These are phyloP conservation scores for Gamarada debralockiae DNA, from an alignment of 495 filamentous ascomycete species.

Conservation along the genomic window DNA sequence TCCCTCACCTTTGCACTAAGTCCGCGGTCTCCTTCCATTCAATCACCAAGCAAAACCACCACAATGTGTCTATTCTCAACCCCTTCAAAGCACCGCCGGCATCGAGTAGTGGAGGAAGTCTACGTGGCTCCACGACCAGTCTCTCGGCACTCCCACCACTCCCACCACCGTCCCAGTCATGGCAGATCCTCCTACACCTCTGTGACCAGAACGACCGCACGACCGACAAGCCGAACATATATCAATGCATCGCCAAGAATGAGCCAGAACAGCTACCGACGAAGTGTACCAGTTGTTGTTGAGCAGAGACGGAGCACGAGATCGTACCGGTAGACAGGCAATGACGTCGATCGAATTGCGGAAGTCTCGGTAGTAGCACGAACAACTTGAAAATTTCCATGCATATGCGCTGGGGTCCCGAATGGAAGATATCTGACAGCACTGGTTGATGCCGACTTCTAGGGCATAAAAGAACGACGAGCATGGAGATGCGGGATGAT, in stretches of 20 bases:
- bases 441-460: too few species aligned
- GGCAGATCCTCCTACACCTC: conserved; percentile 18
- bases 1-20: not conserved
- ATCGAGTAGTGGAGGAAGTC: conserved; percentile 16
- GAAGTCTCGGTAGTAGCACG: not conserved
- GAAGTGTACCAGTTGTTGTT: conserved; percentile 17
- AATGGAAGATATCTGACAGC: too few species aligned
- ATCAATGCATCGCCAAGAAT: conserved; percentile 8
- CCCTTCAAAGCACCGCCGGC: conserved; percentile 7
- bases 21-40: not conserved
- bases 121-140: conserved; percentile 20
- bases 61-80: conserved; percentile 23
- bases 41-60: not conserved
- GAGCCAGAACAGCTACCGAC: conserved; percentile 23
- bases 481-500: too few species aligned
- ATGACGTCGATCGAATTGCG: not conserved
- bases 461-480: too few species aligned
- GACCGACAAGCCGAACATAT: conserved; percentile 9
- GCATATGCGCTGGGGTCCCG: too few species aligned
- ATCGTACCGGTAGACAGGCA: conserved; percentile 7
- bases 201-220: conserved; percentile 11
- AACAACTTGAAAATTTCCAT: too few species aligned
- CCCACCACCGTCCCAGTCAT: not conserved
- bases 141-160: conserved; percentile 16
- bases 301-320: conserved; percentile 15